Evolutionary conservation across 2,329 filamentous ascomycete species (phyloP).

Genomic region (Curvularia hawaiiensis): DNA sequence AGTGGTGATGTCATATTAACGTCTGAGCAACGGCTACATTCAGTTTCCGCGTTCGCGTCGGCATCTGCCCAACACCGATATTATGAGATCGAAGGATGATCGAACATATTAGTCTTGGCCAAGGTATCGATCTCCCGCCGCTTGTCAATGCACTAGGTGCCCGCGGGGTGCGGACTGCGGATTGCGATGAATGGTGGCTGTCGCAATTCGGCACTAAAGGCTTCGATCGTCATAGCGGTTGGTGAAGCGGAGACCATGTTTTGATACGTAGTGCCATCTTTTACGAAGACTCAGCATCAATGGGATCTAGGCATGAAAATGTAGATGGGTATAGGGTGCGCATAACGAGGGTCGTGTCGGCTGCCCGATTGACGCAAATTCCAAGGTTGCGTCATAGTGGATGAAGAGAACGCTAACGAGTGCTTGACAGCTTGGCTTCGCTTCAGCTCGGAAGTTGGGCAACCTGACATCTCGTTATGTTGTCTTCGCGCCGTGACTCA

Average conservation of each 20-base stretch:
- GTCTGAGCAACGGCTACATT: conserved; percentile 9
- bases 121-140: conserved; percentile 7
- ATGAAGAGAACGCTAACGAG: conserved; percentile 11
- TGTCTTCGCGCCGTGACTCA: background rate
- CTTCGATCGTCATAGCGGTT: background rate
- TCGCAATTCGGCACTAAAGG: background rate
- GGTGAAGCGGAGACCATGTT: too few relatives aligned
- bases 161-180: conserved; percentile 14
- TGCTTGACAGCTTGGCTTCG: conserved; percentile 14
- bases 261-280: background rate
- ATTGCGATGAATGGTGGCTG: background rate
- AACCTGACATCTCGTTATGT: background rate
- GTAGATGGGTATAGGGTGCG: background rate
- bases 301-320: background rate
- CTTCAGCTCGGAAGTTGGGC: background rate
- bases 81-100: conserved; percentile 18
- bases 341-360: background rate
- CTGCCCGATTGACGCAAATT: background rate
- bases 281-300: background rate
- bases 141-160: conserved; percentile 12
- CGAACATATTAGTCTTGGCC: conserved; percentile 17
- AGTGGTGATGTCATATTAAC: conserved; percentile 31
- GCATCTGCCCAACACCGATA: conserved; percentile 19
- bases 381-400: conserved; percentile 5
- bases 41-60: conserved; percentile 18